phyloP scores from a whole-genome alignment of 352 stramenopile species.

The Aphanomyces cochlioides region DNA sequence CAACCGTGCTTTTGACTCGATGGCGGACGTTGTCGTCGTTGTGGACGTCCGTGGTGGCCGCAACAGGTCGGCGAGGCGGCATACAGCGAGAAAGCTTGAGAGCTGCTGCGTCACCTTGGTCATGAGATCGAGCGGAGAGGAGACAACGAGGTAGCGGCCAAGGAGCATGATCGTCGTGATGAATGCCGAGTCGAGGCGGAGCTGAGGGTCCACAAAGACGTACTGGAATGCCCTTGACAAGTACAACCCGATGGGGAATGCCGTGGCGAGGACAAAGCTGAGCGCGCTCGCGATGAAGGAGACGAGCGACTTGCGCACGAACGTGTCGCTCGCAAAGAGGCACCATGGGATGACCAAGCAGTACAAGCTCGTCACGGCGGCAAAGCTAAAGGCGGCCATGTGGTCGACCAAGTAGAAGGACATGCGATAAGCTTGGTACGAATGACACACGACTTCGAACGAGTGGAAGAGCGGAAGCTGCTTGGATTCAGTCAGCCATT shows the following conservation, averaged over 20 bases:
- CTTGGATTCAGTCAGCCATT: no score
- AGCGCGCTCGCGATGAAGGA: background rate
- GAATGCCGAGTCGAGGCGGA: background rate
- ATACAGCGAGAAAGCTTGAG: background rate
- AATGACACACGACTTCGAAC: constrained; percentile 6
- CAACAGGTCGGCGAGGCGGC: no score
- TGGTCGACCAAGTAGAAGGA: background rate
- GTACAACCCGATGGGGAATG: constrained; percentile 6
- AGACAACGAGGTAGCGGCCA: constrained; percentile 18
- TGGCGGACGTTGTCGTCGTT: no score
- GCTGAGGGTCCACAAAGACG: background rate
- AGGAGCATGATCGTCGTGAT: constrained; percentile 8
- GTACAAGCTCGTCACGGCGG: background rate
- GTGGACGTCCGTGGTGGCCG: no score
- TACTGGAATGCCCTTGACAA: background rate
- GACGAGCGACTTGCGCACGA: background rate
- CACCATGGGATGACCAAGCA: background rate
- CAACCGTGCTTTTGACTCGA: no score
- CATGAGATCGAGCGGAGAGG: constrained; percentile 7
- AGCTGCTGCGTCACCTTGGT: background rate
- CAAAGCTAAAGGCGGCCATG: constrained; percentile 6
- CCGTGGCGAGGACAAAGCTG: constrained; percentile 16
- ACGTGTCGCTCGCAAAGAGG: constrained; percentile 2
- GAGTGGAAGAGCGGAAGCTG: background rate
- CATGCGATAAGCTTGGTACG: constrained; percentile 25